Evolutionary conservation across 2,329 filamentous ascomycete genomes (phyloP).

Genomic region (Trichoderma sp.): DNA sequence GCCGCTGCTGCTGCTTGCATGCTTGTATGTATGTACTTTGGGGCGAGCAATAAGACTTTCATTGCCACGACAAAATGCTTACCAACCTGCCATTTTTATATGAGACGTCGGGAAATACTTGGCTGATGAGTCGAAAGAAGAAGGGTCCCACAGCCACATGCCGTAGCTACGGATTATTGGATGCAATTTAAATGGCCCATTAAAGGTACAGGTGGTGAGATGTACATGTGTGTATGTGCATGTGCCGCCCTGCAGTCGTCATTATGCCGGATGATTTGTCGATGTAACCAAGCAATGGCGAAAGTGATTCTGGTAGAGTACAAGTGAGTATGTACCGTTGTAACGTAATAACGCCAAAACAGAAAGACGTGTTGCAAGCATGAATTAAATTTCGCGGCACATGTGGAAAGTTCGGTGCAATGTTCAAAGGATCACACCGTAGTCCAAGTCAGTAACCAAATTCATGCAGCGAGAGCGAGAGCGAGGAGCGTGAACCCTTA

Average conservation of each 20-base stretch:
- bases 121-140: not conserved
- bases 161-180: constrained; percentile 11
- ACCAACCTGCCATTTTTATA: not conserved
- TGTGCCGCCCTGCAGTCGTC: constrained; percentile 18
- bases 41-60: not conserved
- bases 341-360: not conserved
- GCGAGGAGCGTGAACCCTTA: not conserved
- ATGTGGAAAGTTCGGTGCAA: not conserved
- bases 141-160: not conserved
- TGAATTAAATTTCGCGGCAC: not conserved
- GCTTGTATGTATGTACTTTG: not conserved
- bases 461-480: not conserved
- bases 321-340: not conserved
- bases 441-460: not conserved
- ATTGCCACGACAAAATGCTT: not conserved
- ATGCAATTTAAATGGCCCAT: constrained; percentile 21
- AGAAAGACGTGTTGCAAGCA: not conserved
- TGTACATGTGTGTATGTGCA: not conserved
- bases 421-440: not conserved
- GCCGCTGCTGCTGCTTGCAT: not conserved
- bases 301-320: not conserved
- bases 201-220: constrained; percentile 14
- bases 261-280: constrained; percentile 11
- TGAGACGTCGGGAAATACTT: not conserved
- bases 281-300: not conserved